Evolutionary conservation across 1,284 basidiomycete genomes (phyloP).

Genomic region (Stereum hirsutum): DNA sequence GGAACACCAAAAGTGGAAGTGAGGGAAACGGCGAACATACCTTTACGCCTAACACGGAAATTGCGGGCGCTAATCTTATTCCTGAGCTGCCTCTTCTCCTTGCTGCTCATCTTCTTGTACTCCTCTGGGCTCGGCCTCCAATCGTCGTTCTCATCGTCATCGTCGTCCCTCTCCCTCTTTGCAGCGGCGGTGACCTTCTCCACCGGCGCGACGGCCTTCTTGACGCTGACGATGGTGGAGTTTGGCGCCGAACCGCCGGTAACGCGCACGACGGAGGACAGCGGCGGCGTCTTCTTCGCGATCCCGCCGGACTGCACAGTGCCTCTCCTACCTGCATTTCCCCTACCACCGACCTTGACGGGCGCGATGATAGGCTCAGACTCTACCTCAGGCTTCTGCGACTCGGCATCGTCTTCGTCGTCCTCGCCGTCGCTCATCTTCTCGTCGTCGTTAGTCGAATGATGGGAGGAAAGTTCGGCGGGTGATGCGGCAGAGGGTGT

Average conservation of each 20-base stretch:
- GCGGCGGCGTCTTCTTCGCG: slow-evolving; percentile 49
- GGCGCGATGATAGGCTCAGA: slow-evolving; percentile 19
- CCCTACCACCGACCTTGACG: slow-evolving; percentile 50
- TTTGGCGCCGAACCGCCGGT: no score
- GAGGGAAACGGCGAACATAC: slow-evolving; percentile 27
- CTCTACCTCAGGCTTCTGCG: background rate
- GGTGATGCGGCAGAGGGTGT: slow-evolving; percentile 31
- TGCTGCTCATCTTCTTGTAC: slow-evolving; percentile 91
- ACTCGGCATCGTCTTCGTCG: slow-evolving; percentile 16
- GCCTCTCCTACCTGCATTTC: slow-evolving; percentile 50
- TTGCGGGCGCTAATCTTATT: slow-evolving; percentile 97
- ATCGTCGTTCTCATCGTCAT: slow-evolving; percentile 55
- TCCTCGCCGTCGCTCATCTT: slow-evolving; percentile 18
- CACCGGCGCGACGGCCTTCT: no score
- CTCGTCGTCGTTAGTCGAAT: slow-evolving; percentile 16
- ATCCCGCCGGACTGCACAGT: slow-evolving; percentile 69
- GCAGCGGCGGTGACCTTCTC: slow-evolving; percentile 29
- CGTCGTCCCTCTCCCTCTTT: slow-evolving; percentile 25
- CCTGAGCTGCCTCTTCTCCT: slow-evolving; percentile 92
- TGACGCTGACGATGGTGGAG: no score
- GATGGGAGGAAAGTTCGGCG: no score
- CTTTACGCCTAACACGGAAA: slow-evolving; percentile 89
- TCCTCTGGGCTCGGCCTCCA: slow-evolving; percentile 87
- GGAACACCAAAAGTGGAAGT: slow-evolving; percentile 3
- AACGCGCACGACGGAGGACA: no score